These are phyloP conservation scores for Schoenoplectus tabernaemontani DNA, from an alignment of 202 grass and related monocot species.

Conservation along the genomic window DNA sequence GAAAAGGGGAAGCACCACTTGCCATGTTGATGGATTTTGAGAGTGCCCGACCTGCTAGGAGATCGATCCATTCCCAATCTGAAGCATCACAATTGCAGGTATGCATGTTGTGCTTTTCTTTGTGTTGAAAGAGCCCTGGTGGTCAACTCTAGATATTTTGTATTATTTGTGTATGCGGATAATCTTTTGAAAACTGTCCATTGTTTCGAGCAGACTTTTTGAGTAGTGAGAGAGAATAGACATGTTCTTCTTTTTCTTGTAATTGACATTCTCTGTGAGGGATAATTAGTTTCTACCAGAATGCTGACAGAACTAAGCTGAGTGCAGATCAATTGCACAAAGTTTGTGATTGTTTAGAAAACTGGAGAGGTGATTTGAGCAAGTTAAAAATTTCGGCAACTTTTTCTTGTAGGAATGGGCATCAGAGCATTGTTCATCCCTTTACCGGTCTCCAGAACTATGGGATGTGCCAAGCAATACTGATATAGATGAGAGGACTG, in stretches of 20 bases:
- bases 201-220: not conserved
- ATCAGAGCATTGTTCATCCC: slow-evolving; percentile 60
- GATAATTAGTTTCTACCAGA: not conserved
- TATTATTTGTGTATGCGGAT: not conserved
- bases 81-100: slow-evolving; percentile 81
- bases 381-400: slow-evolving; percentile 14
- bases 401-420: slow-evolving; percentile 73
- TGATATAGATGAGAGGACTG: slow-evolving; percentile 87
- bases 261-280: not conserved
- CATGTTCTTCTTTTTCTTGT: not conserved
- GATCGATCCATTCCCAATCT: slow-evolving; percentile 43
- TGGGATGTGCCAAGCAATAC: slow-evolving; percentile 70
- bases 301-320: not conserved
- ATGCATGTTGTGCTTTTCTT: not conserved
- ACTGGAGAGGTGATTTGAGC: not conserved
- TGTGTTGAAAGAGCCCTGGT: slow-evolving; percentile 1
- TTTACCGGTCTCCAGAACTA: slow-evolving; percentile 74
- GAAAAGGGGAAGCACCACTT: slow-evolving; percentile 44
- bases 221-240: not conserved
- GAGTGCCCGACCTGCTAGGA: slow-evolving; percentile 65
- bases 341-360: not conserved
- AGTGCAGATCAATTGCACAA: not conserved
- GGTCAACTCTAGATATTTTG: not conserved
- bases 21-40: slow-evolving; percentile 97
- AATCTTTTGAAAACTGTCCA: not conserved